These are phyloP conservation scores for Aspergillus kassunensis DNA, from an alignment of 495 filamentous ascomycete species.

Conservation along the genomic window DNA sequence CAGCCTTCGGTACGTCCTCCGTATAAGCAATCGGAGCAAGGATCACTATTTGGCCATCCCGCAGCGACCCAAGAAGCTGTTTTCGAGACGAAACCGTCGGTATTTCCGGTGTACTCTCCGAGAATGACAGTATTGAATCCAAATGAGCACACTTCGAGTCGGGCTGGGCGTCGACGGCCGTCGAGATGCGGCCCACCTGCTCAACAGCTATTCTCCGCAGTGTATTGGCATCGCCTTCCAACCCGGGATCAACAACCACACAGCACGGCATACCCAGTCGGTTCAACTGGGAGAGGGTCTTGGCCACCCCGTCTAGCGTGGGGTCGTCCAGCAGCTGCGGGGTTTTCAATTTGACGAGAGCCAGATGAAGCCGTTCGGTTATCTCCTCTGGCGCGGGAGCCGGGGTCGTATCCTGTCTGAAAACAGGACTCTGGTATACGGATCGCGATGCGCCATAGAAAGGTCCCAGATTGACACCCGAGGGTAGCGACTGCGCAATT, in stretches of 20 bases:
- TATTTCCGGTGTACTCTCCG: slow-evolving; percentile 21
- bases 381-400: slow-evolving; percentile 28
- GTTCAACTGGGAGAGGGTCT: slow-evolving; percentile 77
- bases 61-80: slow-evolving; percentile 63
- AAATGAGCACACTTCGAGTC: slow-evolving; percentile 64
- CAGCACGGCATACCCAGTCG: slow-evolving; percentile 76
- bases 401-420: slow-evolving; percentile 47
- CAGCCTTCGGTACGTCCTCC: slow-evolving; percentile 51
- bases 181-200: slow-evolving; percentile 71
- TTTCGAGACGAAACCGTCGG: slow-evolving; percentile 53
- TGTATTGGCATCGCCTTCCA: slow-evolving; percentile 22
- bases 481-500: slow-evolving; percentile 22
- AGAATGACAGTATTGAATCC: slow-evolving; percentile 57
- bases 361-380: slow-evolving; percentile 62
- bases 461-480: slow-evolving; percentile 58
- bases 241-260: slow-evolving; percentile 72
- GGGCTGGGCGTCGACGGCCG: slow-evolving; percentile 64
- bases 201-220: slow-evolving; percentile 46
- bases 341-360: slow-evolving; percentile 77
- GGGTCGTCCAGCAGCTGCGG: slow-evolving; percentile 65
- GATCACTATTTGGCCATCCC: slow-evolving; percentile 73
- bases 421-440: slow-evolving; percentile 60
- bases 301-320: slow-evolving; percentile 69
- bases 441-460: slow-evolving; percentile 58
- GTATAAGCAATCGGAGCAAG: slow-evolving; percentile 67